phyloP scores from a whole-genome alignment of 1,284 basidiomycete genomes.

The Microbotryum silenes-acaulis region DNA sequence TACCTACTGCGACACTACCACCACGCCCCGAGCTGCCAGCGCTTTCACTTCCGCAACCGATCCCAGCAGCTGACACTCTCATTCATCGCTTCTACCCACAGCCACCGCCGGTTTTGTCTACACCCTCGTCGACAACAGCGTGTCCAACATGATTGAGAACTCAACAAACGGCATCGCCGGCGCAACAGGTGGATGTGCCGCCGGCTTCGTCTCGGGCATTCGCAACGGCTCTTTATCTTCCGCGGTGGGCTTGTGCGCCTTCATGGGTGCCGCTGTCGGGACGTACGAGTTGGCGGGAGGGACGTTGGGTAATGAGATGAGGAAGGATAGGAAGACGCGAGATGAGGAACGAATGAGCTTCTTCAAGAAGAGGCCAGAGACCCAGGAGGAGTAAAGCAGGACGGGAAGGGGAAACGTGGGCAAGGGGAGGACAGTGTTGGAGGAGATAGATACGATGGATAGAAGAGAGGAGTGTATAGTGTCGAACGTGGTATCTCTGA shows the following conservation, averaged over 20 bases:
- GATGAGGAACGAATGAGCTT: conserved; percentile 27
- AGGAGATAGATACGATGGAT: no score
- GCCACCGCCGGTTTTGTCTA: conserved; percentile 28
- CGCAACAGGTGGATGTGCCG: conserved; percentile 28
- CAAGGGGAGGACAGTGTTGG: no score
- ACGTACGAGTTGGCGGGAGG: conserved; percentile 31
- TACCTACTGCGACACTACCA: background rate
- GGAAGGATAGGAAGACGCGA: conserved; percentile 16
- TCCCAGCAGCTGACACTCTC: background rate
- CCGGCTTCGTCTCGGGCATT: conserved; percentile 30
- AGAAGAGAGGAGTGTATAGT: no score
- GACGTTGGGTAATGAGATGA: conserved; percentile 25
- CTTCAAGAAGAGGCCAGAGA: conserved; percentile 27
- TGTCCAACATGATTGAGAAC: conserved; percentile 26
- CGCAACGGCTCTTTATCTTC: conserved; percentile 25
- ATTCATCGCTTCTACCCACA: background rate
- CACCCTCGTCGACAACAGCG: conserved; percentile 26
- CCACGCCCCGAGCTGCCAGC: background rate
- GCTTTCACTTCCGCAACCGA: background rate
- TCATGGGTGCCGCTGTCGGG: conserved; percentile 28
- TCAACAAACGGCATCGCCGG: conserved; percentile 27
- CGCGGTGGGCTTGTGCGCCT: conserved; percentile 30
- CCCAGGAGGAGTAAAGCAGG: conserved; percentile 13
- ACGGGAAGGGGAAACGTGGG: no score
- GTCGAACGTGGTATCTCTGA: no score